Evolutionary conservation across 2,329 filamentous ascomycete genomes (phyloP), one percentile per base, ranked within the genome.

Genomic region (Camillea tinctor): DNA sequence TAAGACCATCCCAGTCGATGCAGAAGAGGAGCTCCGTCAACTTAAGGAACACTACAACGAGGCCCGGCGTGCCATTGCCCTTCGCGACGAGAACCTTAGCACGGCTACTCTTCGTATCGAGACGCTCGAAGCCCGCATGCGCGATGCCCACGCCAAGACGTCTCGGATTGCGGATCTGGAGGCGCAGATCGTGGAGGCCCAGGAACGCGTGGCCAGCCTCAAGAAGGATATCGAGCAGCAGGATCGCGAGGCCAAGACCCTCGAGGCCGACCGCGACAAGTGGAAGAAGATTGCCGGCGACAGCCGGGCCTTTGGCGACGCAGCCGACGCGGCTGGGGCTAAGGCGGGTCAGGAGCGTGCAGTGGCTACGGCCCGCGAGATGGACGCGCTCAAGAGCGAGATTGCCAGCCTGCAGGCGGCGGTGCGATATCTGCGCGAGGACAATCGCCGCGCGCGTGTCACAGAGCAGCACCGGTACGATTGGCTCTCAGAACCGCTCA

Each of bases 81-180:
- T 88, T 64, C 88, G 89, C 63, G 92, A 97, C 66, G 91, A 93
- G 72, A 88, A 89, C 40, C 85, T 96, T 56, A 93, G 96, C 74
- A 94, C 96, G 60, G 84, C 91, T 22, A 85, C 89, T n/a, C 89
- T 97, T 67, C 93, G 95, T 75, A 96, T 97, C 67, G 94, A 97
- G 75, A 91, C 95, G 49, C 86, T 98, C 44, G 91, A 96, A 74
- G 91, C 91, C 7, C 84, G 92, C 59, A 93, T 95, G 88, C 87
- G 88, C 60, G 93, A 96, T 71, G 91, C 91, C 5, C 87, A 88
- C 65, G 87, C 90, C 72, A 93, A 94, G 75, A 86, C 90, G 15
- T 85, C 87, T 55, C 83, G 83, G 56, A 90, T 92, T 66, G 79
- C 80, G 20, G 85, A 87, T 57, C 80, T 92, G 13, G 89, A 92